phyloP scores from a whole-genome alignment of 192 early-diverging fungal species.

The Podila epigama region DNA sequence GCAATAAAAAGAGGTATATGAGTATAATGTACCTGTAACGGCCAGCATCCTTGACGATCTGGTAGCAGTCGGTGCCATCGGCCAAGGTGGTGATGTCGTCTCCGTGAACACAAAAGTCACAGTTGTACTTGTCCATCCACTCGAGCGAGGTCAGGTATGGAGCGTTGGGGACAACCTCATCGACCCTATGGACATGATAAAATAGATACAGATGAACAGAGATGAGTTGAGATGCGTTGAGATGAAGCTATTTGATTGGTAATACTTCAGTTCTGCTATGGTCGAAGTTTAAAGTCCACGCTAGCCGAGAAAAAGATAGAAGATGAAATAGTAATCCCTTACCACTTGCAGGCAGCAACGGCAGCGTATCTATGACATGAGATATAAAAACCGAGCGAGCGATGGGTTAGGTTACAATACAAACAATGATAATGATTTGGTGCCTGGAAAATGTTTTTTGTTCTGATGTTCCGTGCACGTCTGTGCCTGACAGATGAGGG shows the following conservation, averaged over 20 bases:
- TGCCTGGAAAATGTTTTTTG: too few species aligned
- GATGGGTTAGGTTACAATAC: neutral
- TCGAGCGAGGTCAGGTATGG: conserved; percentile 93
- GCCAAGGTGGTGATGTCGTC: conserved; percentile 97
- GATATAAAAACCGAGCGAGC: neutral
- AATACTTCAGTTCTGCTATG: too few species aligned
- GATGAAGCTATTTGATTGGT: too few species aligned
- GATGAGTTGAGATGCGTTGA: neutral
- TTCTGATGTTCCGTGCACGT: too few species aligned
- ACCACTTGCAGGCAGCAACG: conserved; percentile 90
- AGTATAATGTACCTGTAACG: conserved; percentile 66
- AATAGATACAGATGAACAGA: neutral
- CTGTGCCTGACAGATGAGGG: too few species aligned
- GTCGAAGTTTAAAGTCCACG: too few species aligned
- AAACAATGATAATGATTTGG: too few species aligned
- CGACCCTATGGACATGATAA: conserved; percentile 67
- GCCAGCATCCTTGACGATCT: conserved; percentile 93
- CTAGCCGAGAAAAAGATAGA: neutral
- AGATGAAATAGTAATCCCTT: neutral
- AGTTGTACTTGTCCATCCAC: conserved; percentile 83
- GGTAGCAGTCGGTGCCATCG: conserved; percentile 97
- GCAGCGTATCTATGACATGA: conserved; percentile 77
- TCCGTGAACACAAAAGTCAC: conserved; percentile 96
- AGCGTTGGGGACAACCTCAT: conserved; percentile 90
- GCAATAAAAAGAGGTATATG: too few species aligned